Conservation (phyloP, 164 flowering plant genomes). For the Taxillus chinensis region DNA sequence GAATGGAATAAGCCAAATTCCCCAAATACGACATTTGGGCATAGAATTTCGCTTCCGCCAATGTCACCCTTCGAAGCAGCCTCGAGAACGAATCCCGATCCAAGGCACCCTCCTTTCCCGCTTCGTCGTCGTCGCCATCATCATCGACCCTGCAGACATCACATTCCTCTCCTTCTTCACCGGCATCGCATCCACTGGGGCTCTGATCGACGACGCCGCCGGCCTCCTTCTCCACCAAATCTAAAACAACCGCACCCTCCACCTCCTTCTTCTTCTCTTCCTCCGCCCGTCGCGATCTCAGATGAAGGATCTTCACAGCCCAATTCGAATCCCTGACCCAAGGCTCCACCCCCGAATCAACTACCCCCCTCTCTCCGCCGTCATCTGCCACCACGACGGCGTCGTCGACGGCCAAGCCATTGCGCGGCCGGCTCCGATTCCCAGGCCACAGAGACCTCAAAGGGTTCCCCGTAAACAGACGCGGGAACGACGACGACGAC, state of each 20-base stretch:
- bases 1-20: constrained; percentile 62
- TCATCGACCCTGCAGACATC: constrained; percentile 23
- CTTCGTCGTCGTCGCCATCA: constrained; percentile 24
- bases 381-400: constrained; percentile 32
- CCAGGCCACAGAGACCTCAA: constrained; percentile 48
- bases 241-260: constrained; percentile 8
- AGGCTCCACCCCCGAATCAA: neutral
- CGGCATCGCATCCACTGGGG: constrained; percentile 9
- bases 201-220: neutral
- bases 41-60: constrained; percentile 64
- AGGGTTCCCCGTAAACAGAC: constrained; percentile 46
- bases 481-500: constrained; percentile 18
- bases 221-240: neutral
- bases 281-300: constrained; percentile 39
- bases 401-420: constrained; percentile 34
- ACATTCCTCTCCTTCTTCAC: constrained; percentile 22
- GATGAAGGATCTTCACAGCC: constrained; percentile 67
- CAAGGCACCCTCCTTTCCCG: constrained; percentile 15
- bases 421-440: constrained; percentile 13
- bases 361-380: constrained; percentile 4
- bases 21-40: constrained; percentile 85
- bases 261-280: constrained; percentile 1
- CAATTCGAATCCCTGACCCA: constrained; percentile 37
- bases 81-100: constrained; percentile 71
- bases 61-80: constrained; percentile 57